Conservation (phyloP, 1,284 basidiomycete species). For the Naganishia liquefaciens region DNA sequence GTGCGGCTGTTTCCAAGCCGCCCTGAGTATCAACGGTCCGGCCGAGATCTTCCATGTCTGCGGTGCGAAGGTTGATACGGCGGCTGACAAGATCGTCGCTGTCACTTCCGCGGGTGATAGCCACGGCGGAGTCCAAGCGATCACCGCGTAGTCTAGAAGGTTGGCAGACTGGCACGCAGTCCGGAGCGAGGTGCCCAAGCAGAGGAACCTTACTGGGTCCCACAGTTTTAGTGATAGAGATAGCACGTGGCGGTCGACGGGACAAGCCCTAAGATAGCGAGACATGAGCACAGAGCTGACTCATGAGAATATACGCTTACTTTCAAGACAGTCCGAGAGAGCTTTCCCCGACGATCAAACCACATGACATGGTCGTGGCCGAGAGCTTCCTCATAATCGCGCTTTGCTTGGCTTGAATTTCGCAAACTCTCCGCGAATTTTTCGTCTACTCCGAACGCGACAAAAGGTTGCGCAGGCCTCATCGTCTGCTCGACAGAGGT, state of each 20-base stretch:
- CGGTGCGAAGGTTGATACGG: slow-evolving; percentile 1
- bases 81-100: neutral
- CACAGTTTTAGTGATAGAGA: neutral
- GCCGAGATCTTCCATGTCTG: neutral
- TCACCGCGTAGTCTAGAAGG: neutral
- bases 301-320: neutral
- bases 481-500: slow-evolving; percentile 45
- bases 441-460: slow-evolving; percentile 43
- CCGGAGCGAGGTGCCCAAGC: neutral
- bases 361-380: slow-evolving; percentile 23
- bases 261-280: slow-evolving; percentile 8
- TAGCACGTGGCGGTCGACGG: slow-evolving; percentile 8
- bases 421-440: slow-evolving; percentile 39
- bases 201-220: neutral
- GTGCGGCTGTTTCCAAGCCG: neutral
- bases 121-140: neutral
- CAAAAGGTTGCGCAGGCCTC: slow-evolving; percentile 35
- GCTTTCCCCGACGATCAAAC: slow-evolving; percentile 9
- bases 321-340: slow-evolving; percentile 10
- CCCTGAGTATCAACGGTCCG: neutral
- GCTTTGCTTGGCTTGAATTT: slow-evolving; percentile 32
- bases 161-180: neutral
- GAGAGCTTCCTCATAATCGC: slow-evolving; percentile 3
- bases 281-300: neutral
- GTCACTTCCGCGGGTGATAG: neutral